phyloP scores from a whole-genome alignment of 148 eudicot species.

The Bassia scoparia region DNA sequence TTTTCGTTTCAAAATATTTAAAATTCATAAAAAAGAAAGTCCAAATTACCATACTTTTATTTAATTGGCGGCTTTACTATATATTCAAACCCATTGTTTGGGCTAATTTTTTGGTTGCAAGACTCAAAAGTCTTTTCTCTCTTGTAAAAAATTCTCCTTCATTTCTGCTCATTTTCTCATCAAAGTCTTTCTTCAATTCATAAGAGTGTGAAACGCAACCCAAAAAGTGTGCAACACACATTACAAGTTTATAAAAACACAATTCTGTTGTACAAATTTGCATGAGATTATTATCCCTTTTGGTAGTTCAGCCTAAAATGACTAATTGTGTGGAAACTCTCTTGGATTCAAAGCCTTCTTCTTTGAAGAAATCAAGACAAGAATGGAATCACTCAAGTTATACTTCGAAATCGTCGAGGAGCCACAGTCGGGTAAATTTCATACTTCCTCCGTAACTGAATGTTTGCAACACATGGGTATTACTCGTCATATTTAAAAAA shows the following conservation, averaged over 20 bases:
- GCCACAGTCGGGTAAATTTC: slow-evolving; percentile 53
- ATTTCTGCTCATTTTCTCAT: neutral
- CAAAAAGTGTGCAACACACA: neutral
- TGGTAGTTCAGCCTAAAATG: slow-evolving; percentile 39
- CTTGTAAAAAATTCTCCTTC: neutral
- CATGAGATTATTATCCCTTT: slow-evolving; percentile 25
- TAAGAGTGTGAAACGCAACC: neutral
- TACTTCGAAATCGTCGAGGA: slow-evolving; percentile 53
- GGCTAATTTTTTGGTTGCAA: neutral
- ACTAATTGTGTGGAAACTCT: slow-evolving; percentile 38
- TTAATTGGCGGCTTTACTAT: slow-evolving; percentile 12
- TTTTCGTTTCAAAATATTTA: neutral
- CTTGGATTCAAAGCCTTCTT: slow-evolving; percentile 30
- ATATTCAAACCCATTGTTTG: slow-evolving; percentile 21
- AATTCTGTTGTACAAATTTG: too few relatives aligned
- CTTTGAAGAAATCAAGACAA: slow-evolving; percentile 45
- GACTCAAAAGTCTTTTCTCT: neutral
- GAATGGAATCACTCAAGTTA: slow-evolving; percentile 45
- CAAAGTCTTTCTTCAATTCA: neutral
- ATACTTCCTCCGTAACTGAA: neutral
- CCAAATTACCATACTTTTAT: neutral
- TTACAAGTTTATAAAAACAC: neutral
- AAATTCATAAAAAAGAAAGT: neutral
- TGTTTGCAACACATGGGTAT: too few relatives aligned
- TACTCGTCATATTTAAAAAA: too few relatives aligned